Base-by-base conservation (phyloP, 192 early-diverging fungal genomes). In the Backusella parvicylindrica region DNA sequence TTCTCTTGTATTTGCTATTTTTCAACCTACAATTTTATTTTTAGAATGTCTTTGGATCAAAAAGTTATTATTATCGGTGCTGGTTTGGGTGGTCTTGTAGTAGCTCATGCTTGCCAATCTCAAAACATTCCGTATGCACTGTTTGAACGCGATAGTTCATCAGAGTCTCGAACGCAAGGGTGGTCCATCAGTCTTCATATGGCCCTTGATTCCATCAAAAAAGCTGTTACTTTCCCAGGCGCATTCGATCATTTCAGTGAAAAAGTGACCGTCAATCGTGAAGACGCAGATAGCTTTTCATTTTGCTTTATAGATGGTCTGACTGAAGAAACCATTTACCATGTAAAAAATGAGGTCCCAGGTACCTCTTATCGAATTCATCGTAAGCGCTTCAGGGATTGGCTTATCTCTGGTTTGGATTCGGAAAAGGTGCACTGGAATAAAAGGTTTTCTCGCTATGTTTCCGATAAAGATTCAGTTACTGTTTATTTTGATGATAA, bases 41-140 rank as follows among this genome's bases (percentile, higher is more conserved):
- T 60, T 28, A 28, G 28, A 26, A 60, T 60, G 53, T 12, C 53
- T 26, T 12, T 26, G 9, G 53, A 66, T 30, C 15, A 74, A 50
- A 66, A 75, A n/a, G 79, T 80, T 2, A 35, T 80, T 1, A 80
- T 80, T 32, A 65, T 75, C 4, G 79, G 79, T 7, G 79, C 70
- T 5, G 79, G 79, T 18, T 30, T 75, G 3, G 64, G 70, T 43
- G 78, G 79, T 16, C 53, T 80, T 2, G 16, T 69, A 8, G 50
- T 80, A 0, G 79, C 70, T 1, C 64, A 70, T 21, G 33, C 71
- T 23, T 36, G 75, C 12, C 38, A 73, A 32, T 72, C 40, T 5
- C 70, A 75, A 31, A 36, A 37, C 1, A 68, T 80, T 38, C 70
- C 74, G 18, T 80, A 66, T 32, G 30, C 30, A 13, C 18, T 80